A percentile compares a stretch with the other conserved stretches of the same genome.
These are phyloP conservation scores for Didymella glomerata DNA, from an alignment of 2,329 filamentous ascomycete genomes.

Conservation along the genomic window DNA sequence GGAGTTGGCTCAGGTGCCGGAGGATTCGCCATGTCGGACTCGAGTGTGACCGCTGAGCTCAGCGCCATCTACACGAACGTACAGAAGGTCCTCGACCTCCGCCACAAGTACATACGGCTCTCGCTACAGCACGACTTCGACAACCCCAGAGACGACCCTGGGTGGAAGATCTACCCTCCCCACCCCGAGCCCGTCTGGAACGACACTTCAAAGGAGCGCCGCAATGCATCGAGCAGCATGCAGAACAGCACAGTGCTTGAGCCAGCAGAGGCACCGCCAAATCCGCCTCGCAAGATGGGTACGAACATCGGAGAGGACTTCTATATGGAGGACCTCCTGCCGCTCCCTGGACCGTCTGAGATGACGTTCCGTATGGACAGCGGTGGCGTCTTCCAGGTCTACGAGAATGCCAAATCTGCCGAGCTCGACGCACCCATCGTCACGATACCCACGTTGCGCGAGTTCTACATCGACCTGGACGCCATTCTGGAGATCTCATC, in stretches of 20 bases:
- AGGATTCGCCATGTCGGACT: constrained; percentile 75
- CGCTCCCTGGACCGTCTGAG: constrained; percentile 74
- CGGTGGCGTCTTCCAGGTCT: constrained; percentile 91
- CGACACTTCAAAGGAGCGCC: constrained; percentile 61
- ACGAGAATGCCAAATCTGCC: constrained; percentile 71
- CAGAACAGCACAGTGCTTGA: constrained; percentile 50
- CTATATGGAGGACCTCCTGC: constrained; percentile 77
- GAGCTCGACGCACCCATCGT: constrained; percentile 75
- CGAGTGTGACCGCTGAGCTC: constrained; percentile 83
- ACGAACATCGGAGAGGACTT: constrained; percentile 94
- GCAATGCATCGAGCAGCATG: constrained; percentile 49
- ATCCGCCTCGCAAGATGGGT: constrained; percentile 79
- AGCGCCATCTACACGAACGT: constrained; percentile 89
- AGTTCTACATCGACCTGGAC: constrained; percentile 96
- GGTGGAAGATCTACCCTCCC: constrained; percentile 89
- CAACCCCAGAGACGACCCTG: constrained; percentile 84
- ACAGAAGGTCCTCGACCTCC: constrained; percentile 84
- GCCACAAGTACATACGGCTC: constrained; percentile 86
- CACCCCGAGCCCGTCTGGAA: constrained; percentile 93
- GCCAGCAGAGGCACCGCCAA: constrained; percentile 43
- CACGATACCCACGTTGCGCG: constrained; percentile 86
- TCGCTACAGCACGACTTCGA: constrained; percentile 83
- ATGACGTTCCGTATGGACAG: constrained; percentile 82
- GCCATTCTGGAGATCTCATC: constrained; percentile 87
- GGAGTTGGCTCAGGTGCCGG: constrained; percentile 68